Conservation (phyloP, 2,329 filamentous ascomycete genomes). For the Aspergillus ustus region DNA sequence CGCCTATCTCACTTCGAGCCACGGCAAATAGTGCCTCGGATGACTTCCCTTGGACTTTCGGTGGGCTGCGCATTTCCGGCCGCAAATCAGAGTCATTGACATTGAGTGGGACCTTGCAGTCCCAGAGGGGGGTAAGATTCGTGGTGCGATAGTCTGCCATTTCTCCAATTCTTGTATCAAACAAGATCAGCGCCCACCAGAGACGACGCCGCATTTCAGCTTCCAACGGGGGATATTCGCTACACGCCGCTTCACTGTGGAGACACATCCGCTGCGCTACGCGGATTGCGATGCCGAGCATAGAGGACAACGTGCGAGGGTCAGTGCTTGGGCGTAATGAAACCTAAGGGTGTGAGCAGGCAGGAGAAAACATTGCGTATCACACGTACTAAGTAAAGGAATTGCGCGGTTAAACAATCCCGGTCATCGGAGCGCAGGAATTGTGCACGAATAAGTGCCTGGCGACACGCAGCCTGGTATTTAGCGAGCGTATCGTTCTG, state of each 20-base stretch:
- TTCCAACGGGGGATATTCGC: slow-evolving; percentile 56
- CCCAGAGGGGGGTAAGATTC: slow-evolving; percentile 49
- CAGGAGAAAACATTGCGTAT: slow-evolving; percentile 2
- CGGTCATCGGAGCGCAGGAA: slow-evolving; percentile 50
- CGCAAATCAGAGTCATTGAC: slow-evolving; percentile 49
- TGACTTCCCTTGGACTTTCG: slow-evolving; percentile 33
- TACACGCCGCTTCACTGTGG: slow-evolving; percentile 64
- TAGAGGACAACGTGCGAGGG: slow-evolving; percentile 61
- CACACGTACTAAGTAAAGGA: slow-evolving; percentile 57
- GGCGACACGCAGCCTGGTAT: slow-evolving; percentile 53
- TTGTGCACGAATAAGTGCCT: slow-evolving; percentile 51
- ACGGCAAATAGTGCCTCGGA: slow-evolving; percentile 52
- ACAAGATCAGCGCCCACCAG: slow-evolving; percentile 73
- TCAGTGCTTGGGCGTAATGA: slow-evolving; percentile 63
- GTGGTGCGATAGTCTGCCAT: slow-evolving; percentile 58
- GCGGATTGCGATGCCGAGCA: slow-evolving; percentile 69
- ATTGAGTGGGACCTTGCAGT: slow-evolving; percentile 49
- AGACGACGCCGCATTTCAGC: slow-evolving; percentile 72
- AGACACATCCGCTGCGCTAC: slow-evolving; percentile 71
- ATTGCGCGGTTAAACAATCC: slow-evolving; percentile 57
- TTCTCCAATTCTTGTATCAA: slow-evolving; percentile 72
- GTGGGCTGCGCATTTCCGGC: slow-evolving; percentile 43
- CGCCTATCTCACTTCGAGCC: slow-evolving; percentile 48
- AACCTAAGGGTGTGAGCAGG: slow-evolving; percentile 50
- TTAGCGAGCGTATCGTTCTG: slow-evolving; percentile 45